Conservation (phyloP, 2,329 filamentous ascomycete genomes). For the Niveomyces coronatus region DNA sequence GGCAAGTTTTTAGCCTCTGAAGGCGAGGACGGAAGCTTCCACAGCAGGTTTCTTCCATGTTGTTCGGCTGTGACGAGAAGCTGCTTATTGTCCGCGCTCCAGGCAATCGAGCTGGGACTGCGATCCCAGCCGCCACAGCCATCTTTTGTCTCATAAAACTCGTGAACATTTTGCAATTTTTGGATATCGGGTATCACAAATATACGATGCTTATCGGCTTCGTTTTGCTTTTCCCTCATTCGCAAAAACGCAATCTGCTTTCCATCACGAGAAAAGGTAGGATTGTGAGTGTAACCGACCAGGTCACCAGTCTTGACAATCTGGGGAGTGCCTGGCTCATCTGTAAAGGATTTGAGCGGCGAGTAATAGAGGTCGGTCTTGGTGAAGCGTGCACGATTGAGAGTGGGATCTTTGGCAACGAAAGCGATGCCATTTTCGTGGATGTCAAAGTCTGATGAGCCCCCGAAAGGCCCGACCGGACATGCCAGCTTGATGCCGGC, state of each 20-base stretch:
- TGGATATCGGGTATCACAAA: constrained; percentile 52
- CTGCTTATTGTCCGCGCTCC: constrained; percentile 48
- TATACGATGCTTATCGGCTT: constrained; percentile 61
- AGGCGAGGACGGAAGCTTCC: constrained; percentile 48
- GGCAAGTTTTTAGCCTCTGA: constrained; percentile 38
- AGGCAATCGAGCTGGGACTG: constrained; percentile 45
- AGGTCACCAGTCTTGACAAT: constrained; percentile 44
- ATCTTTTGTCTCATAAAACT: constrained; percentile 52
- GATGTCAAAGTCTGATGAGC: constrained; percentile 70
- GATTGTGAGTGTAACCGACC: constrained; percentile 53
- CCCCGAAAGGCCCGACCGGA: constrained; percentile 71
- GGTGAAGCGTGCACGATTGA: constrained; percentile 65
- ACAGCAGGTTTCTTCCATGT: constrained; percentile 51
- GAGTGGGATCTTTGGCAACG: constrained; percentile 61
- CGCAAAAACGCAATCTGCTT: constrained; percentile 63
- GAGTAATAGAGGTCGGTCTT: constrained; percentile 74
- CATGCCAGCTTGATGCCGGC: constrained; percentile 48
- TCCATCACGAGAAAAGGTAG: constrained; percentile 66
- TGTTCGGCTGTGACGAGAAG: constrained; percentile 69
- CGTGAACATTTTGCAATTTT: constrained; percentile 46
- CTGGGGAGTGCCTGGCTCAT: constrained; percentile 40
- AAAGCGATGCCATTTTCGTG: constrained; percentile 56
- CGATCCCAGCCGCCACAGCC: constrained; percentile 54
- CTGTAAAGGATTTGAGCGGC: constrained; percentile 50
- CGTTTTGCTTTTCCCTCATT: constrained; percentile 69